These are phyloP conservation scores for Ophiocordyceps camponoti-floridani DNA, from an alignment of 2,329 filamentous ascomycete species.

Conservation along the genomic window DNA sequence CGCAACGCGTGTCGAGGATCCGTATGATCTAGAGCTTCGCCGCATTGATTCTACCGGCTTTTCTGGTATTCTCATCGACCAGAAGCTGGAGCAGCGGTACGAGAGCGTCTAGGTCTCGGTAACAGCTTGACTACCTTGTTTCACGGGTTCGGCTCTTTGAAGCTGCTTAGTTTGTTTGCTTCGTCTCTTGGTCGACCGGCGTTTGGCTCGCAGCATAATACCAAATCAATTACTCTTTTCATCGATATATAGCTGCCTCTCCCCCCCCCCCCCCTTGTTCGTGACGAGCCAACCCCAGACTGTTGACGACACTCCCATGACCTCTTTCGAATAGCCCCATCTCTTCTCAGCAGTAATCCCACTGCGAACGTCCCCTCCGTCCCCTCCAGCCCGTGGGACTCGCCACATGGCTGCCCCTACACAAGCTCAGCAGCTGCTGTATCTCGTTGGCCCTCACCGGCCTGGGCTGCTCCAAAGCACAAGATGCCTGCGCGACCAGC, in stretches of 20 bases:
- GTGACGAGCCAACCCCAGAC: too few species aligned
- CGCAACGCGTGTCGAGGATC: conserved; percentile 4
- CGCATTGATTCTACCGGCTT: conserved; percentile 9
- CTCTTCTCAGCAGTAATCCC: too few species aligned
- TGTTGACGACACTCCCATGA: too few species aligned
- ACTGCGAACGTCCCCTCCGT: background rate
- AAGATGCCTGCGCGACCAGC: conserved; percentile 11
- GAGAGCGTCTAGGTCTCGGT: conserved; percentile 11
- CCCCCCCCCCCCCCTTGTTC: too few species aligned
- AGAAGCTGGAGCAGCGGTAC: conserved; percentile 11
- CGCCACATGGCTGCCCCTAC: conserved; percentile 7
- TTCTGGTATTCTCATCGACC: conserved; percentile 4
- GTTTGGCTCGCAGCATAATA: too few species aligned
- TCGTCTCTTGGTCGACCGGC: too few species aligned
- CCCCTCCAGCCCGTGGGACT: conserved; percentile 5
- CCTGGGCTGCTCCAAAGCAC: conserved; percentile 12
- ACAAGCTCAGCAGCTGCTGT: conserved; percentile 12
- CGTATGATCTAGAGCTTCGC: conserved; percentile 14
- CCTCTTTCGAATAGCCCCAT: too few species aligned
- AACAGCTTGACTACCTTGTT: background rate
- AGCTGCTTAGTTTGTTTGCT: background rate
- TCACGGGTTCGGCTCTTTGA: background rate
- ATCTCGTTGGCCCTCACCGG: conserved; percentile 13
- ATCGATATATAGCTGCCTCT: too few species aligned
- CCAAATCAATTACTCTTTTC: too few species aligned